Conservation (phyloP, 176 grass and related monocot species). For the Thinopyrum elongatum region DNA sequence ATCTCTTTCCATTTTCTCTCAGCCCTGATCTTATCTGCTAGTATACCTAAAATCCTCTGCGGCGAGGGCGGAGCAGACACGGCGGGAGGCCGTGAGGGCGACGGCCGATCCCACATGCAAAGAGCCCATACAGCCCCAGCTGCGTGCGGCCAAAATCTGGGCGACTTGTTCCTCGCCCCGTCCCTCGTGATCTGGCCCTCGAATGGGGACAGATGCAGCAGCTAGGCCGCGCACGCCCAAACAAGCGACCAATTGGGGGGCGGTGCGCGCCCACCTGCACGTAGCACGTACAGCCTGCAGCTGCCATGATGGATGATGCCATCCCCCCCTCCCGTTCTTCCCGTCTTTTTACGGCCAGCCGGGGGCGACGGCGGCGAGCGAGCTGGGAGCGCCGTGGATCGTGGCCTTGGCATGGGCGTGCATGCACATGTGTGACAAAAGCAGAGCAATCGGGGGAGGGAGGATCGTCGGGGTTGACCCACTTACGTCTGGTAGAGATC, state of each 20-base stretch:
- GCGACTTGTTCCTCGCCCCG: slow-evolving; percentile 47
- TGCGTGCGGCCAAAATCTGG: slow-evolving; percentile 52
- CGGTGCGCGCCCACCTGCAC: slow-evolving; percentile 21
- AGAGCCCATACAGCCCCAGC: slow-evolving; percentile 44
- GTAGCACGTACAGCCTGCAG: neutral
- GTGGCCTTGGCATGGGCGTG: neutral
- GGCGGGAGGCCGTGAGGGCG: slow-evolving; percentile 32
- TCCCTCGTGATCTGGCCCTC: slow-evolving; percentile 56
- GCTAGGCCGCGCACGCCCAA: slow-evolving; percentile 44
- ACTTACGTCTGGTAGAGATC: slow-evolving; percentile 11
- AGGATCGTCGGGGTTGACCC: slow-evolving; percentile 23
- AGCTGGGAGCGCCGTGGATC: neutral
- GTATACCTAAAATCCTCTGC: neutral
- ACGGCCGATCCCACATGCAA: slow-evolving; percentile 23
- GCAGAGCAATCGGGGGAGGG: neutral
- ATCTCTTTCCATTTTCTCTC: neutral
- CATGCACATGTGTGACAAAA: neutral
- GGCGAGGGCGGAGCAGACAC: slow-evolving; percentile 8
- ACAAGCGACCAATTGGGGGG: slow-evolving; percentile 43
- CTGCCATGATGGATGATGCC: neutral
- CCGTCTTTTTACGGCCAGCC: slow-evolving; percentile 28
- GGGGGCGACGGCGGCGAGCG: neutral
- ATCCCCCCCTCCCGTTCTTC: neutral
- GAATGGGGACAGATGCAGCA: slow-evolving; percentile 32
- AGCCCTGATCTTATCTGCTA: neutral